phyloP scores from a whole-genome alignment of 345 rosid species.

The Eucalyptus erythrocorys region DNA sequence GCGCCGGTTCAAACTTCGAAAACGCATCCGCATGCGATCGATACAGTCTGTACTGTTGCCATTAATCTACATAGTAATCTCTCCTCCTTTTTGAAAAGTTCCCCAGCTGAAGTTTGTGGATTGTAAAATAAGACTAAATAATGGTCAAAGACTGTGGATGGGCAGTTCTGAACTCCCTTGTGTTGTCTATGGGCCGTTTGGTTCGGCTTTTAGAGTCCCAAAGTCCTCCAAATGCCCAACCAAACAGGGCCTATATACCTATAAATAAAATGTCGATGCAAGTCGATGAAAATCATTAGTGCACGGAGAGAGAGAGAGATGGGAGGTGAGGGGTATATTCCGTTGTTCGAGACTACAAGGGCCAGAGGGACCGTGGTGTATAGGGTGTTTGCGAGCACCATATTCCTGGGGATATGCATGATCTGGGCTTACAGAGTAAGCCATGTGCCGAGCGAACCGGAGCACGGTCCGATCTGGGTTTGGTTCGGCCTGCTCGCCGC shows the following conservation, averaged over 20 bases:
- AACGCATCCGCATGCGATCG: background rate
- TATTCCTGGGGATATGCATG: constrained; percentile 12
- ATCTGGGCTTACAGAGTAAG: constrained; percentile 16
- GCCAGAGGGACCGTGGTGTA: constrained; percentile 3
- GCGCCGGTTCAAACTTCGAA: background rate
- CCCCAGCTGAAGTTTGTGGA: background rate
- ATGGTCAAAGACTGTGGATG: background rate
- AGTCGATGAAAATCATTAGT: background rate
- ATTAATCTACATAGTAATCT: background rate
- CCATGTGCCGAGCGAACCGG: constrained; percentile 2
- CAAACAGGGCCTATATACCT: no score
- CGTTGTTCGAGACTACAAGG: constrained; percentile 24
- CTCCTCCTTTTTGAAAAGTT: background rate
- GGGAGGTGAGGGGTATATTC: background rate
- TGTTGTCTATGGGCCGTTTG: no score
- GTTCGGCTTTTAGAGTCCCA: no score
- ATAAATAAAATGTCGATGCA: background rate
- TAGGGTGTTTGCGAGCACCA: constrained; percentile 12
- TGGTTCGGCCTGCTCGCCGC: constrained; percentile 39
- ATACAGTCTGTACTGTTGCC: background rate
- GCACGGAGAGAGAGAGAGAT: background rate
- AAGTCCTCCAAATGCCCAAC: no score
- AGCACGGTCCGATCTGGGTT: constrained; percentile 10
- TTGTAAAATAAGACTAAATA: background rate
- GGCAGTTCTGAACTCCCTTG: background rate